Percentiles rank a stretch among this genome's conserved stretches.
Evolutionary conservation across 176 grass and related monocot genomes (phyloP).

Genomic region (Poa annua): DNA sequence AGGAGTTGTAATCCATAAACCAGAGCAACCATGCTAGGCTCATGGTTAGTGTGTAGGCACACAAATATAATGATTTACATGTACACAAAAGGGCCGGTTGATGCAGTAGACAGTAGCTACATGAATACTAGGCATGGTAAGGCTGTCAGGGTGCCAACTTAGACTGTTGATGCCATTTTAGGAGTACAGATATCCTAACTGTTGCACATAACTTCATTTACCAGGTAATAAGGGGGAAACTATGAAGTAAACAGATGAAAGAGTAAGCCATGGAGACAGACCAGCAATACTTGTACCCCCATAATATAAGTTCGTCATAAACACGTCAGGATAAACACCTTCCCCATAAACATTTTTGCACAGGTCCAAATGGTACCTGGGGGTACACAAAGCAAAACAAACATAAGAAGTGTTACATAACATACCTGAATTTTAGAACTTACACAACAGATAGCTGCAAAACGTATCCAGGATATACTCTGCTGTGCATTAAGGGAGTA

Average conservation of each 20-base stretch:
- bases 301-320: conserved; percentile 93
- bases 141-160: conserved; percentile 6
- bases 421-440: not conserved
- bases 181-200: not conserved
- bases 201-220: conserved; percentile 6
- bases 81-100: conserved; percentile 4
- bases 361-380: conserved; percentile 94
- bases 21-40: not conserved
- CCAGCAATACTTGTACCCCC: conserved; percentile 83
- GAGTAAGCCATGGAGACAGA: conserved; percentile 39
- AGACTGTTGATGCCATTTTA: not conserved
- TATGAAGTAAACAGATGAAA: not conserved
- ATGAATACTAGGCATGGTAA: conserved; percentile 1
- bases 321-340: conserved; percentile 87
- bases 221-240: not conserved
- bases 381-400: conserved; percentile 30
- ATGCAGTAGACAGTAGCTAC: conserved; percentile 12
- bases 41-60: not conserved
- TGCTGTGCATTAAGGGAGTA: not conserved
- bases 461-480: not conserved
- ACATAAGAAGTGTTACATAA: not conserved
- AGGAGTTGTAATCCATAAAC: not conserved
- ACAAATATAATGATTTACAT: conserved; percentile 11
- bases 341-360: conserved; percentile 91
- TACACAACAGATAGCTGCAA: not conserved